phyloP scores from a whole-genome alignment of 2,329 filamentous ascomycete species.

The Cyanodermella asteris region DNA sequence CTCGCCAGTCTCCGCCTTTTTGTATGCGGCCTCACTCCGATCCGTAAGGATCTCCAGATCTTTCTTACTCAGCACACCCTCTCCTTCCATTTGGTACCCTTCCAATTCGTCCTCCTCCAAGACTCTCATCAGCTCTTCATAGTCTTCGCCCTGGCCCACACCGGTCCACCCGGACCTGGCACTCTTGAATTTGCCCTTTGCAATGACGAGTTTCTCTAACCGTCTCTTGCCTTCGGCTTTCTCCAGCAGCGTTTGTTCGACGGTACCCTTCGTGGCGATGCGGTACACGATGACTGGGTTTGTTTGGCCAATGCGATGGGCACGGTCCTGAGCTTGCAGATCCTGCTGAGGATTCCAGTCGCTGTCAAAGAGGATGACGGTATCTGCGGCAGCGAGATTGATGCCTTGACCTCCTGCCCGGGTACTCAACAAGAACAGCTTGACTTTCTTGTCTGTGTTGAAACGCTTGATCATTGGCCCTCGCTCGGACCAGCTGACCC shows the following conservation, averaged over 20 bases:
- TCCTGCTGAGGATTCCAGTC: constrained; percentile 97
- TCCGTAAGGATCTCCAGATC: constrained; percentile 67
- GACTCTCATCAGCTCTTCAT: constrained; percentile 39
- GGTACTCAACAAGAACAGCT: constrained; percentile 73
- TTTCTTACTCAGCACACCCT: constrained; percentile 47
- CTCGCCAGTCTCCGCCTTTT: constrained; percentile 54
- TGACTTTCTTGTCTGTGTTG: constrained; percentile 41
- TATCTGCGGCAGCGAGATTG: constrained; percentile 79
- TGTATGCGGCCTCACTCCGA: constrained; percentile 44
- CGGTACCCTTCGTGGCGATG: constrained; percentile 76
- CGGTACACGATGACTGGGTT: constrained; percentile 83
- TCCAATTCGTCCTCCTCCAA: constrained; percentile 54
- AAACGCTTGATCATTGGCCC: constrained; percentile 51
- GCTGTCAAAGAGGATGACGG: constrained; percentile 74
- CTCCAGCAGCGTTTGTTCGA: constrained; percentile 69
- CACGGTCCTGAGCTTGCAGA: constrained; percentile 85
- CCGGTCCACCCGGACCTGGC: constrained; percentile 17
- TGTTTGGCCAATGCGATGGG: constrained; percentile 84
- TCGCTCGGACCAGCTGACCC: constrained; percentile 52
- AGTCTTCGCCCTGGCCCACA: constrained; percentile 24
- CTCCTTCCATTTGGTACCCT: constrained; percentile 33
- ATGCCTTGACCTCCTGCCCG: constrained; percentile 87
- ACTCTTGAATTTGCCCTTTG: constrained; percentile 65
- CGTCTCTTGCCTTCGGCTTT: constrained; percentile 81
- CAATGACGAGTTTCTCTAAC: constrained; percentile 84